Evolutionary conservation across 2,329 filamentous ascomycete genomes (phyloP).

Genomic region (Cryphonectria nitschkei): DNA sequence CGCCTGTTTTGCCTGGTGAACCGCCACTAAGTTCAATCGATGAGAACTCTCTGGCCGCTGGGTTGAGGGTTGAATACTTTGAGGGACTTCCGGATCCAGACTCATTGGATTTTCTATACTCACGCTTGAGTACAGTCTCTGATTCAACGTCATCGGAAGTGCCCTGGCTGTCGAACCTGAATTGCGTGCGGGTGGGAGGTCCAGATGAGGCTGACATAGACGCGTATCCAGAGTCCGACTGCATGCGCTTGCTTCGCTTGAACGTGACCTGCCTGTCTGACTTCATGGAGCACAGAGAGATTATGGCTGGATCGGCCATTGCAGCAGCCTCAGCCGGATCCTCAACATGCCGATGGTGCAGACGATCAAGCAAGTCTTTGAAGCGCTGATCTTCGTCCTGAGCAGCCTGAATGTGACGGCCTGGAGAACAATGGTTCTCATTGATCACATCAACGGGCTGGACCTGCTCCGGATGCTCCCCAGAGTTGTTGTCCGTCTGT

Average conservation of each 20-base stretch:
- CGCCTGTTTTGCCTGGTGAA: background rate
- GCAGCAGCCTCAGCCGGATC: background rate
- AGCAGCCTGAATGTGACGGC: background rate
- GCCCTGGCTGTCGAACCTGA: slow-evolving; percentile 3
- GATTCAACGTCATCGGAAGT: slow-evolving; percentile 5
- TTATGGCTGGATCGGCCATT: slow-evolving; percentile 18
- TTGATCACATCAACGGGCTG: slow-evolving; percentile 21
- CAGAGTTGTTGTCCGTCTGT: background rate
- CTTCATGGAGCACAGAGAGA: slow-evolving; percentile 10
- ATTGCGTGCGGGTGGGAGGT: slow-evolving; percentile 14
- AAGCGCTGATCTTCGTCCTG: slow-evolving; percentile 25
- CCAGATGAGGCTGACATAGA: slow-evolving; percentile 11
- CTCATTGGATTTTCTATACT: slow-evolving; percentile 6
- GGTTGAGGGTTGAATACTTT: slow-evolving; percentile 24
- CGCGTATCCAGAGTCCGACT: slow-evolving; percentile 26
- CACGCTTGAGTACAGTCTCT: background rate
- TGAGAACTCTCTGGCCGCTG: slow-evolving; percentile 26
- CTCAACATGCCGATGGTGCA: background rate
- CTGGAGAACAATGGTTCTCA: background rate
- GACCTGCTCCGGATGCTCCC: slow-evolving; percentile 14
- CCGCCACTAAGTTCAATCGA: background rate
- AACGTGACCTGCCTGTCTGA: background rate
- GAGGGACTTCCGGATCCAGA: slow-evolving; percentile 5
- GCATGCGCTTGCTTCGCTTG: background rate
- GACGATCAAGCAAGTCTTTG: slow-evolving; percentile 20